Evolutionary conservation across 352 stramenopile species (phyloP).

Genomic region (Pythium phragmiticola): DNA sequence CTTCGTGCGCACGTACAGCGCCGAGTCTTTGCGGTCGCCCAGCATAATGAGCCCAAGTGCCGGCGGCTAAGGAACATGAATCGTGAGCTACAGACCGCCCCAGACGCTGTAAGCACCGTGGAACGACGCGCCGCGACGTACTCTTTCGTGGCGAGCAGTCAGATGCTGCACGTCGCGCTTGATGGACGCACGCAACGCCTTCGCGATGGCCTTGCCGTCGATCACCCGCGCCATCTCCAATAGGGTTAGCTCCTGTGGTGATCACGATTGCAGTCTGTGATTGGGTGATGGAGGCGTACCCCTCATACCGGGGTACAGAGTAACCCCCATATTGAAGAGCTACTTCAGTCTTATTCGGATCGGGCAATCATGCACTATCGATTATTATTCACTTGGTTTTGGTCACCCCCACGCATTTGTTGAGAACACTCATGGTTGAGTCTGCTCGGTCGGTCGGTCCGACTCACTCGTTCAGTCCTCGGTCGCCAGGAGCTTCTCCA

Average conservation of each 20-base stretch:
- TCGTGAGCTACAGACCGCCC: conserved; percentile 1
- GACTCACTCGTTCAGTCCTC: too few relatives aligned
- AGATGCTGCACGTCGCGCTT: conserved; percentile 61
- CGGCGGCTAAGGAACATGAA: conserved; percentile 52
- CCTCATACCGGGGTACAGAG: background rate
- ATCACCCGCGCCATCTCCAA: conserved; percentile 44
- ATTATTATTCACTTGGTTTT: too few relatives aligned
- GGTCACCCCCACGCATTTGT: too few relatives aligned
- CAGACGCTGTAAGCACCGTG: background rate
- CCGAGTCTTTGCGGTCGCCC: conserved; percentile 94
- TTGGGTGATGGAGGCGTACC: background rate
- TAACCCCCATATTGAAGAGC: background rate
- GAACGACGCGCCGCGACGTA: conserved; percentile 23
- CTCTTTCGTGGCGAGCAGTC: conserved; percentile 45
- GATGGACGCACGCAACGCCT: conserved; percentile 57
- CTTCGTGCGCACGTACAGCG: conserved; percentile 99
- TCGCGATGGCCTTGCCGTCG: conserved; percentile 68
- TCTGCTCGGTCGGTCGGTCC: too few relatives aligned
- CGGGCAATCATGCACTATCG: too few relatives aligned
- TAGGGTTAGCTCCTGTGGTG: background rate
- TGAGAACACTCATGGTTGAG: too few relatives aligned
- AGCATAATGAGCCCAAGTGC: conserved; percentile 98
- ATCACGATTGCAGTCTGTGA: background rate
- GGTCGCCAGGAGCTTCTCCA: conserved; percentile 31
- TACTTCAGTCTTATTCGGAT: too few relatives aligned